Evolutionary conservation across 306 rosid genomes (phyloP), one percentile per base, ranked within the genome.

Genomic region (Hippophae tibetana): DNA sequence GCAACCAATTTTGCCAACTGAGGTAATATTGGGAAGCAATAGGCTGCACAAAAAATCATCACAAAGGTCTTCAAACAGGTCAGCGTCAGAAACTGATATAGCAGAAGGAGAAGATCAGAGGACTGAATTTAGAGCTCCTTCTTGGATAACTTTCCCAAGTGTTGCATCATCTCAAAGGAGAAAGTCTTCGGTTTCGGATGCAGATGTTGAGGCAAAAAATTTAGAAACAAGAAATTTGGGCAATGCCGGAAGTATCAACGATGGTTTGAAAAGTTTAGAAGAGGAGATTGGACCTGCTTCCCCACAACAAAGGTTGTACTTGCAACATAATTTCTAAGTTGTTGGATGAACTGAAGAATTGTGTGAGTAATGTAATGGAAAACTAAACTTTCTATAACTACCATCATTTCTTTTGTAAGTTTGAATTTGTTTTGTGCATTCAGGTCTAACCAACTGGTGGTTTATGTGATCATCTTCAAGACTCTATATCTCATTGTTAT

Each of bases 251-350:
- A 69, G 62, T 56, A 78, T 57, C 44, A 86, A 84, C 65, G 98
- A 87, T 47, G 95, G 86, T 62, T 79, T 90, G 78, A 83, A 82
- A 78, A 90, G 95, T 65, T 83, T 90, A 74, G 95, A 87, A 67
- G 98, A 92, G 78, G 98, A 92, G 78, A 92, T 85, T 76, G 89
- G 89, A 18, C 96, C 96, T 13, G 98, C 98, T 74, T 92, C 98
- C 54, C 98, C 98, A 42, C 77, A 73, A 56, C 83, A 92, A 67
- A 85, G 82, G 68, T 52, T 87, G 74, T 92, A 83, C 83, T 85
- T 92, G 81, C 83, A 83, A 76, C 95, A 92, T 71, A 87, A 92
- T 68, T 92, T 92, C 74, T 79, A 56, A 76, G 25, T 2, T 49
- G 53, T 49, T 49, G 53, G 38, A 31, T 31, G 38, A 31, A 31